Evolutionary conservation across 805 yeast species (phyloP), one percentile per base, ranked within the genome.

Genomic region (Teunomyces lycoperdinae): DNA sequence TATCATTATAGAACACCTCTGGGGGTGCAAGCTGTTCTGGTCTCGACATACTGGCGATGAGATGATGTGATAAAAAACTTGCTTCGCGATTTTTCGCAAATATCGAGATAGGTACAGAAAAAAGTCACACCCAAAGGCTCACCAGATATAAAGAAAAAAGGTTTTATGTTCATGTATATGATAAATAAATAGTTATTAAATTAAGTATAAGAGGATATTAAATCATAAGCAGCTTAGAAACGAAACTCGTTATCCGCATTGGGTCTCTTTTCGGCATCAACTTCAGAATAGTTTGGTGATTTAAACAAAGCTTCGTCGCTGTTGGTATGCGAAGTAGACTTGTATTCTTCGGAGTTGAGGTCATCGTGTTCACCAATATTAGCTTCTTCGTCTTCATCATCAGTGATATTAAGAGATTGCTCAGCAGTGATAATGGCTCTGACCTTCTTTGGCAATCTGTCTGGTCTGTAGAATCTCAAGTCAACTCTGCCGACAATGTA

Each of bases 21-120:
- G 98, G 97, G 27, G 98, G 98, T 10, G 98, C 98, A 52, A 90
- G 74, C 59, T 89, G 89, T 70, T 91, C 98, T 56, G 98, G 98
- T 73, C 98, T 84, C 2, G 96, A 88, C 98, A 91, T 91, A 24
- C 39, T 40, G 34, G 28, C 27, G 26, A 13, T 43, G 32, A 16
- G 34, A 40, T 40, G 31, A 30, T 27, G 16, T 28, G 10, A 30
- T 16, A 13, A 29, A 36, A 44, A 33, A 32, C 30, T n/a, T 38
- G 17, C 35, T 26, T 9, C 30, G 26, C 44, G 31, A 30, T 10
- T 11, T 20, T 20, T 20, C 24, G 6, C 35, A 13, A 30, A 13
- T 6, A 29, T 2, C 28, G 9, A 27, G 6, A 5, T 20, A 17
- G 17, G 24, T 20, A 20, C 24, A 4, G 24, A 20, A 20, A 20